Evolutionary conservation across 1,139 yeast species (phyloP).

Genomic region (Candida tropicalis): DNA sequence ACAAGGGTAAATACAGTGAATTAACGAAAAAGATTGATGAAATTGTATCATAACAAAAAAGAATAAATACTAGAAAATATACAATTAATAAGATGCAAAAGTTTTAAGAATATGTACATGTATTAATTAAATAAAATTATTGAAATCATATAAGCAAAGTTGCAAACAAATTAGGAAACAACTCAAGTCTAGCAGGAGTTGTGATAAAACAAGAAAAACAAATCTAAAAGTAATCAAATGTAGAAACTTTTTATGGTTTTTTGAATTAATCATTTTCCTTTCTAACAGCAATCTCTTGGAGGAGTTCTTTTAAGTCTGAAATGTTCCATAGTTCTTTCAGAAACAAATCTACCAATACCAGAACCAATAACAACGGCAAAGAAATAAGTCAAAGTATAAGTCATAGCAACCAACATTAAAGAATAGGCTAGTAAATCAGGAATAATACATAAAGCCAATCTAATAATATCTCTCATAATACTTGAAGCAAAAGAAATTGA

Average conservation of each 20-base stretch:
- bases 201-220: background rate
- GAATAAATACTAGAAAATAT: background rate
- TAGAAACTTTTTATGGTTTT: background rate
- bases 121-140: background rate
- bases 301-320: slow-evolving; percentile 14
- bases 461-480: slow-evolving; percentile 53
- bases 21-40: slow-evolving; percentile 32
- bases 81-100: too few relatives aligned
- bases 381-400: slow-evolving; percentile 63
- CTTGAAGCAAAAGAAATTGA: slow-evolving; percentile 24
- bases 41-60: background rate
- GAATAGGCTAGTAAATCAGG: slow-evolving; percentile 70
- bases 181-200: background rate
- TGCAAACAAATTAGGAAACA: background rate
- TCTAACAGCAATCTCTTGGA: slow-evolving; percentile 16
- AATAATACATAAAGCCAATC: slow-evolving; percentile 56
- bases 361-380: slow-evolving; percentile 73
- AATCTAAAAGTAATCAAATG: background rate
- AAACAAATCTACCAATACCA: slow-evolving; percentile 67
- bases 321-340: slow-evolving; percentile 50
- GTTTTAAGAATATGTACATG: background rate
- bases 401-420: slow-evolving; percentile 79
- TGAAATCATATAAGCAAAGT: background rate
- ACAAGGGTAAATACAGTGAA: slow-evolving; percentile 42
- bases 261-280: background rate